Percentiles rank a stretch among this genome's conserved stretches.
phyloP scores from a whole-genome alignment of 129 eudicot species.

The Flaveria trinervia region DNA sequence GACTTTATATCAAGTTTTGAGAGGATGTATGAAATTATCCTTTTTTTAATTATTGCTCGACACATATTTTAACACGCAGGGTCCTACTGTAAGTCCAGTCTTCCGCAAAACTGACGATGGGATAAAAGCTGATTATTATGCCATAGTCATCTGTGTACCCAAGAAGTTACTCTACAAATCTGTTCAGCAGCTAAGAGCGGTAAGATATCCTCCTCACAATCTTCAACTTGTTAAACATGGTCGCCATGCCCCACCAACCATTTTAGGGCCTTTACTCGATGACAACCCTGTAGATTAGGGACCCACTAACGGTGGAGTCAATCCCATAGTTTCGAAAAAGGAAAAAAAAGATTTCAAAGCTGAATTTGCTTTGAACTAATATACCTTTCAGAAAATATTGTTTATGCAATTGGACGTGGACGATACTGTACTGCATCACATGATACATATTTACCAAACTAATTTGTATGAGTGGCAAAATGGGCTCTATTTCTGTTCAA shows the following conservation, averaged over 20 bases:
- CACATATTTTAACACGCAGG: constrained; percentile 43
- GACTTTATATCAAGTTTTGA: not conserved
- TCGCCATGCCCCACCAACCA: not conserved
- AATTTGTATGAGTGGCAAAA: too few species aligned
- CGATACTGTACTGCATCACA: not conserved
- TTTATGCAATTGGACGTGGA: not conserved
- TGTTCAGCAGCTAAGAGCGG: constrained; percentile 87
- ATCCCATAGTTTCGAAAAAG: not conserved
- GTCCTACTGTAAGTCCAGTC: constrained; percentile 92
- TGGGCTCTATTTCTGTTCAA: too few species aligned
- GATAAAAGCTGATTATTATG: constrained; percentile 69
- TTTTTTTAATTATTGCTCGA: not conserved
- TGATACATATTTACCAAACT: not conserved
- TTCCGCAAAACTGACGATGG: constrained; percentile 66
- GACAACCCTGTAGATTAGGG: not conserved
- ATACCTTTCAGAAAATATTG: not conserved
- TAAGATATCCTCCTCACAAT: constrained; percentile 38
- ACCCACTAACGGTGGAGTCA: not conserved
- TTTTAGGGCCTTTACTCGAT: not conserved
- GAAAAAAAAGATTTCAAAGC: not conserved
- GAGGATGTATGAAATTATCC: not conserved
- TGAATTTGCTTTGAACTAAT: not conserved
- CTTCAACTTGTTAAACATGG: constrained; percentile 18
- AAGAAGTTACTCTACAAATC: constrained; percentile 82
- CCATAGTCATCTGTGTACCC: constrained; percentile 93